Evolutionary conservation across 306 rosid genomes (phyloP), one percentile per base, ranked within the genome.

Genomic region (Corylus avellana): DNA sequence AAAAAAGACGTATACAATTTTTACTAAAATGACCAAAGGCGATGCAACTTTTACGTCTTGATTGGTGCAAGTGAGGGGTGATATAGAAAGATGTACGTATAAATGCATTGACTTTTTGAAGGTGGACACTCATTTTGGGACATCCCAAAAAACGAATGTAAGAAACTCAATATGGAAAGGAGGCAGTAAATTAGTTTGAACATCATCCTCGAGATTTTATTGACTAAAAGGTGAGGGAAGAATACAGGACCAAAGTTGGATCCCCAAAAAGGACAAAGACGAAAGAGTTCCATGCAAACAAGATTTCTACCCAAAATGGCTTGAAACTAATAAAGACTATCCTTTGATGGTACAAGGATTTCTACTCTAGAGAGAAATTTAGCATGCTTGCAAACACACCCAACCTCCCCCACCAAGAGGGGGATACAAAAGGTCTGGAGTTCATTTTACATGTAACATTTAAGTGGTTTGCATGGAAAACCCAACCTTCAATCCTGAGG

Each of bases 401-500:
- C 46, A 35, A 35, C 10, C 22, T 61, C 44, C 66, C 29, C 35
- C 66, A 58, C 14, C 16, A 39, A 39, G 20, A 11, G 22, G 68
- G 29, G 75, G 56, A 77, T 55, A 56, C 44, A 42, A 18, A 69
- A 68, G 16, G n/a, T n/a, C 42, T 56, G 39, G 13, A 27, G 17
- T 58, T 29, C 0, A 56, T 32, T 44, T 27, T 9, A 39, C 20
- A 70, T 46, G 17, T 58, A 70, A 32, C 77, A 61, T 11, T 77
- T 56, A n/a, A 61, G 7, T 29, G 50, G 62, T 79, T 70, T 18
- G 68, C 64, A 62, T 46, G 61, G 49, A 74, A 81, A 77, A 67
- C 8, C 73, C 12, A 84, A 95, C 99, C 99, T 90, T 93, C 91
- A 74, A 72, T 70, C 50, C 84, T 87, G 68, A 96, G 90, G 76